Percentiles rank a stretch among this genome's conserved stretches.
These are phyloP conservation scores for Stephanocyclus meneghinianus DNA, from an alignment of 352 stramenopile genomes.

Conservation along the genomic window DNA sequence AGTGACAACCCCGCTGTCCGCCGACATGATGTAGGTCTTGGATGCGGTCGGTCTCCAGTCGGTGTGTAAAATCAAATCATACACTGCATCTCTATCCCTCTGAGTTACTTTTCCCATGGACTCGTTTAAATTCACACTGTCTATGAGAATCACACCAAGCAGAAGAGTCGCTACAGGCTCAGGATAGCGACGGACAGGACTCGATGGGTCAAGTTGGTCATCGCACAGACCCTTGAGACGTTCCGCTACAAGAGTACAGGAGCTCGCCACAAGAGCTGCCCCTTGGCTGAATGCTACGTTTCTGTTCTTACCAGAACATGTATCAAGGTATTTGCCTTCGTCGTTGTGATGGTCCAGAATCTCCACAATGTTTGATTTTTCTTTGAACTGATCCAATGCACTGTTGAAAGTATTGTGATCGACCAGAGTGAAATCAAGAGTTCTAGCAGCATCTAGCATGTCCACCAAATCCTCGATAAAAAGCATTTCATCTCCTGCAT, in stretches of 20 bases:
- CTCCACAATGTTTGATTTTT: slow-evolving; percentile 40
- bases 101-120: slow-evolving; percentile 55
- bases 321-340: slow-evolving; percentile 30
- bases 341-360: slow-evolving; percentile 58
- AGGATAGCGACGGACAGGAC: slow-evolving; percentile 15
- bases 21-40: neutral
- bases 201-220: slow-evolving; percentile 1
- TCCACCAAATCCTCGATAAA: slow-evolving; percentile 51
- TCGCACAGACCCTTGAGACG: neutral
- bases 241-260: slow-evolving; percentile 50
- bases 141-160: slow-evolving; percentile 57
- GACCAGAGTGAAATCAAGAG: slow-evolving; percentile 28
- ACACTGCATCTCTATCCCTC: slow-evolving; percentile 49
- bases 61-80: slow-evolving; percentile 38
- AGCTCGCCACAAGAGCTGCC: slow-evolving; percentile 39
- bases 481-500: slow-evolving; percentile 35
- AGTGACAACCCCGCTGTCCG: slow-evolving; percentile 3
- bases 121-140: slow-evolving; percentile 53
- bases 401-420: slow-evolving; percentile 56
- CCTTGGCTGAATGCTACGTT: slow-evolving; percentile 45
- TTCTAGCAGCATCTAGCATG: slow-evolving; percentile 10
- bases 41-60: slow-evolving; percentile 27
- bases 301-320: slow-evolving; percentile 41
- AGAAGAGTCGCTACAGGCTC: slow-evolving; percentile 32
- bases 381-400: slow-evolving; percentile 21